phyloP scores from a whole-genome alignment of 1,284 basidiomycete species.

The Prillingera fragicola region DNA sequence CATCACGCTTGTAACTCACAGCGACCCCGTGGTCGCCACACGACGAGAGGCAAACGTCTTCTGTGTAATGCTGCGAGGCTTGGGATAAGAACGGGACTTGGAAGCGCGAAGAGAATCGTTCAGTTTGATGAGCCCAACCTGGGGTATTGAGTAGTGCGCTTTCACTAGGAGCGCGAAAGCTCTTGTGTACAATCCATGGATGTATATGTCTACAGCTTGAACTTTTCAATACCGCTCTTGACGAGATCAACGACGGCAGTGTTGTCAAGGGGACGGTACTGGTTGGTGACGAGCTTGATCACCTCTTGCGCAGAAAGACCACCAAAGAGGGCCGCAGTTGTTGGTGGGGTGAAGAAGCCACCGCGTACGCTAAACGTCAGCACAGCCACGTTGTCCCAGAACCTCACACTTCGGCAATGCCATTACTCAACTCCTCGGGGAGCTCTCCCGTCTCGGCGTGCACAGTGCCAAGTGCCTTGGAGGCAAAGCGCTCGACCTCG shows the following conservation, averaged over 20 bases:
- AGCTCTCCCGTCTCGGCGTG: conserved; percentile 47
- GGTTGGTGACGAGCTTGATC: conserved; percentile 94
- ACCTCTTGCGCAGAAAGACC: conserved; percentile 94
- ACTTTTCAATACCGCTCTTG: conserved; percentile 42
- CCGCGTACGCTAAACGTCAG: conserved; percentile 55
- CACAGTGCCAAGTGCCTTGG: conserved; percentile 19
- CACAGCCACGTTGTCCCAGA: too few relatives aligned
- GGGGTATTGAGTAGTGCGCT: too few relatives aligned
- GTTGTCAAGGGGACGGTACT: conserved; percentile 87
- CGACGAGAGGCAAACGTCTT: too few relatives aligned
- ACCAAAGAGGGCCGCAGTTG: conserved; percentile 86
- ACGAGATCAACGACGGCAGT: conserved; percentile 83
- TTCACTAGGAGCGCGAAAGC: too few relatives aligned
- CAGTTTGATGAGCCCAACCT: too few relatives aligned
- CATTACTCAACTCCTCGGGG: conserved; percentile 59
- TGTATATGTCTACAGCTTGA: conserved; percentile 30
- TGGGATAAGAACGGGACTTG: too few relatives aligned
- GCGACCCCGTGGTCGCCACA: too few relatives aligned
- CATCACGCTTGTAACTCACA: too few relatives aligned
- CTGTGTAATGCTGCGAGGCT: too few relatives aligned
- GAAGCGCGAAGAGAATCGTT: too few relatives aligned
- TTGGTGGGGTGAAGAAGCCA: conserved; percentile 80
- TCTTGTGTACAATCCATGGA: too few relatives aligned
- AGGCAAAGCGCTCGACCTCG: conserved; percentile 29
- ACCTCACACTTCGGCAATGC: conserved; percentile 76